Evolutionary conservation across 768 basidiomycete genomes (phyloP), one percentile per base, ranked within the genome.

Genomic region (Mycena galericulata): DNA sequence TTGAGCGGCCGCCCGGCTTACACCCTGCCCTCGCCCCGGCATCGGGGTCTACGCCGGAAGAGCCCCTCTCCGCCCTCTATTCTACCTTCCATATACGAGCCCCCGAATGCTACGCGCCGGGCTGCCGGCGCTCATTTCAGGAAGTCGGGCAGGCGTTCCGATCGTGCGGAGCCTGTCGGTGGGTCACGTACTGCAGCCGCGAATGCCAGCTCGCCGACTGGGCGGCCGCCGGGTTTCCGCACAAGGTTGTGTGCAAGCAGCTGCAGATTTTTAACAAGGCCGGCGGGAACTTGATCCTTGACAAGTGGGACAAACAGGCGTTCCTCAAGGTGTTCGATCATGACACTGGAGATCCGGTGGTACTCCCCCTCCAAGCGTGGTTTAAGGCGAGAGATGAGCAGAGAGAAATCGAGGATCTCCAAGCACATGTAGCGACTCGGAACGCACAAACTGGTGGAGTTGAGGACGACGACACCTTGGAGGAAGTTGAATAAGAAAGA

Each of bases 181-280:
- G n/a, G 29, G 27, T 30, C 5, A 20, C 27, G 11, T 58, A 58
- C 12, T 58, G 56, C 41, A 58, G 56, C 30, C 29, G 24, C 4
- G 30, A 43, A 12, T 58, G 56, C 41, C 56, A 58, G 38, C 4
- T 27, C 20, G 47, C 24, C n/a, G 50, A 53, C 29, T 32, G 27
- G 26, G 63, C 65, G 26, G 76, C 73, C 27, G 1, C 54, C 12
- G 36, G 59, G 76, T 2, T 78, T 74, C 65, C 68, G 75, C 58
- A 62, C 72, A 26, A 58, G 24, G 0, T 17, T 2, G 18, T 55
- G 36, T 55, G 54, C 54, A 55, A 41, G 24, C 24, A 55, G 38
- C 36, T 55, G 2, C 30, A n/a, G 29, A 51, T 11, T 30, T n/a
- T 51, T n/a, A 20, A 22, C 43, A n/a, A n/a, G 3, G 43, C 43